Evolutionary conservation across 2,329 filamentous ascomycete species (phyloP), one percentile per base, ranked within the genome.

Genomic region (Cylindrodendrum hubeiense): DNA sequence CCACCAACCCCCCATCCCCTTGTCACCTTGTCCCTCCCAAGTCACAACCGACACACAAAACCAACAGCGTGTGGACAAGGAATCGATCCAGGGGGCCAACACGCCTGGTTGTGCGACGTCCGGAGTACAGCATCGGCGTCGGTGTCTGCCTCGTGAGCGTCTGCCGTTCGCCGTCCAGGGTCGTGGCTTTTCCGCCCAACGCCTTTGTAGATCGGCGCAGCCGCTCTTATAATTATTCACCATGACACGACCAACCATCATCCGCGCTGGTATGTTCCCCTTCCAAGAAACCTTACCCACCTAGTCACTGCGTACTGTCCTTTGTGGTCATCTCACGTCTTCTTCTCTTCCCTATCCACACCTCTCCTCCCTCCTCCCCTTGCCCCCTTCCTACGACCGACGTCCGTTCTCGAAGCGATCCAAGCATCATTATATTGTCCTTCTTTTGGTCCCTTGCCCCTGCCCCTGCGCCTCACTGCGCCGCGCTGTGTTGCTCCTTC

Each of bases 211-310:
- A 65, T 56, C 60, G 53, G 53, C 54, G 54, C 56, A 28, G 49
- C 65, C 60, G 60, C 65, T 65, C 53, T 65, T 39, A 39, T 39
- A 39, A 34, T 39, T 53, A 63, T 51, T 67, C 81, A 84, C 73
- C 75, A 89, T 89, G 87, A 87, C 86, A 75, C 85, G 86, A 80
- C 86, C 86, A 74, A 83, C 84, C 72, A 87, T 89, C 72, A 83
- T 89, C 79, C 86, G 87, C 76, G 87, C 87, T 77, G 87, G 87
- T 89, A 86, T 74, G 86, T 87, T 57, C 22, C 46, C 44, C 50
- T 59, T 47, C 62, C 46, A 55, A 50, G 59, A 50, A 24, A 47
- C 53, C 52, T 56, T 50, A 52, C 53, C 52, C 52, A 46, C 28
- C 7, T 24, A 21, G 44, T 33, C 33, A 21, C 19, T 57, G 24